Base-by-base conservation (phyloP, 2,329 filamentous ascomycete genomes). In the Periglandula ipomoeae region DNA sequence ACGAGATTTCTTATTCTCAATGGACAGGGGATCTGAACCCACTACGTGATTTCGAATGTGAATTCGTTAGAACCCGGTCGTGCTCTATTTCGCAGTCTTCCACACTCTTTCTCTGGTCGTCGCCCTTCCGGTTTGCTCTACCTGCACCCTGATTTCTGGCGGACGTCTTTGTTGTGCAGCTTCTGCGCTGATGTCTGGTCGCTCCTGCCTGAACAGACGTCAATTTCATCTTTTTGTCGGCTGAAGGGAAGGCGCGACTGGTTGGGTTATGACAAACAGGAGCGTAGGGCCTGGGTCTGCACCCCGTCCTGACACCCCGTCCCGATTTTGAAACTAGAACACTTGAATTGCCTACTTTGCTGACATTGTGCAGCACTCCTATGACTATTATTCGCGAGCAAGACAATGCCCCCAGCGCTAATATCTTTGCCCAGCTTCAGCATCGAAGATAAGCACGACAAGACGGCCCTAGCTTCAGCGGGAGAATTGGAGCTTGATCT, bases 401-500 rank as follows among this genome's bases (percentile, higher is more conserved):
- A 27, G 37, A 49, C 22, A 10, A 54, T 57, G 56, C 41, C 35
- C 11, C 40, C 49, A 17, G 40, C 52, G 5, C 40, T 46, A 2
- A 46, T 65, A 8, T 48, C 50, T n/a, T 46, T 67, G 5, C 62
- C 64, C 1, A 48, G 37, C 8, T 43, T 65, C 11, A 55, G 50
- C 26, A 49, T 61, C 13, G 44, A 54, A 20, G 51, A 56, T 38
- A 56, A 49, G 11, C 47, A 50, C 41, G 53, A 55, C 26, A 53
- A 58, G 13, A 15, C 65, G 9, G 53, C 59, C 24, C 45, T 66
- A 0, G 48, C 48, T 23, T 50, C 63, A 11, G 52, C 55, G 2
- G 55, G 60, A 1, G 58, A 57, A 1, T n/a, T 69, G 4, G 51
- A 53, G 3, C 48, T 68, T 34, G 51, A 58, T 26, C 24, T 64